Percentiles rank a stretch among this genome's conserved stretches.
Conservation (phyloP, 208 protist genomes). For the Herpetomonas samuelpessoai region DNA sequence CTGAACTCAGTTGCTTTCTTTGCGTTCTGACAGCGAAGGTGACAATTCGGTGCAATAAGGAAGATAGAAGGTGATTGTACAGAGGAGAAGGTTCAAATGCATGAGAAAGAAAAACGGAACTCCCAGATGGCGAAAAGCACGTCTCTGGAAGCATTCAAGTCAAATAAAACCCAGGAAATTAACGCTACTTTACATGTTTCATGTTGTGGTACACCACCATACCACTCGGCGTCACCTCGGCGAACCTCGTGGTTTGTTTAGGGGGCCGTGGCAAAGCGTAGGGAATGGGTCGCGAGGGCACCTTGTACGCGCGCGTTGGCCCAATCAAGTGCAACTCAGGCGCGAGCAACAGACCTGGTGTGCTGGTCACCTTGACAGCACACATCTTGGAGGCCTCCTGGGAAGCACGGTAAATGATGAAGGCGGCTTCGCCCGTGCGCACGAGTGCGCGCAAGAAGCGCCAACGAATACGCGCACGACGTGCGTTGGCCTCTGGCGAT, state of each 20-base stretch:
- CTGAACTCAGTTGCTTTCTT: too few relatives aligned
- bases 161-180: too few relatives aligned
- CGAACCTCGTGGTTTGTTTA: slow-evolving; percentile 17
- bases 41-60: too few relatives aligned
- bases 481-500: slow-evolving; percentile 18
- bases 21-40: too few relatives aligned
- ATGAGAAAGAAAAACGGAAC: slow-evolving; percentile 2
- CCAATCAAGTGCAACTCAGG: slow-evolving; percentile 69
- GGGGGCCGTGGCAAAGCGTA: slow-evolving; percentile 38
- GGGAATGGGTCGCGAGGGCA: slow-evolving; percentile 63
- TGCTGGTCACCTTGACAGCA: slow-evolving; percentile 58
- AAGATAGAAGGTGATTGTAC: too few relatives aligned
- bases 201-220: slow-evolving; percentile 71
- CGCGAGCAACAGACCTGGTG: slow-evolving; percentile 48
- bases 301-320: slow-evolving; percentile 33
- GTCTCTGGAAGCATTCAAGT: not conserved
- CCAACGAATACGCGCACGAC: slow-evolving; percentile 67
- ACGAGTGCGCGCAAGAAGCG: slow-evolving; percentile 76
- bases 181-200: slow-evolving; percentile 30
- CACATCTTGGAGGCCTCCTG: slow-evolving; percentile 50
- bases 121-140: not conserved
- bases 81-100: too few relatives aligned
- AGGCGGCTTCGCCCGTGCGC: slow-evolving; percentile 70
- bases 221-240: slow-evolving; percentile 62
- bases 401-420: slow-evolving; percentile 59